Percentiles rank a stretch among this genome's conserved stretches.
These are phyloP conservation scores for Apiospora koreana DNA, from an alignment of 2,329 filamentous ascomycete genomes.

Conservation along the genomic window DNA sequence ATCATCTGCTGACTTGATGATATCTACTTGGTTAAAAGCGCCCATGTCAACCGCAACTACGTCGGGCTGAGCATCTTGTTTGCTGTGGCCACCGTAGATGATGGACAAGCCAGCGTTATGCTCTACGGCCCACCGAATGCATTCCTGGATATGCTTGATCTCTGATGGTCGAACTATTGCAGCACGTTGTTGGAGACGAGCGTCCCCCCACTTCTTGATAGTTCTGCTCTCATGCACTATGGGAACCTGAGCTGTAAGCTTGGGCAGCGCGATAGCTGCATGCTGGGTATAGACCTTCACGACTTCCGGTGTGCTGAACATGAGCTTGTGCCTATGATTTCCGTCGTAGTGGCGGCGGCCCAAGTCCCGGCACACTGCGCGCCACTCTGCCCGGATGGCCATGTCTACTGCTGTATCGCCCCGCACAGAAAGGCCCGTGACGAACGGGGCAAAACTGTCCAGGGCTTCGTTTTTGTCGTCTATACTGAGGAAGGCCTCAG, in stretches of 20 bases:
- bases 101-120: constrained; percentile 48
- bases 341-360: constrained; percentile 35
- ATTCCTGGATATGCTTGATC: constrained; percentile 53
- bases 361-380: constrained; percentile 51
- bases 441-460: constrained; percentile 53
- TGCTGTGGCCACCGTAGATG: constrained; percentile 60
- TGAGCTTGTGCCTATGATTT: constrained; percentile 37
- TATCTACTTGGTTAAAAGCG: constrained; percentile 51
- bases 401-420: constrained; percentile 30
- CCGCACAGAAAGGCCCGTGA: constrained; percentile 43
- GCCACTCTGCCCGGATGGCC: constrained; percentile 44
- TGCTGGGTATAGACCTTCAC: constrained; percentile 10
- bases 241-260: not conserved
- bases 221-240: not conserved
- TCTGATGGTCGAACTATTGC: constrained; percentile 46
- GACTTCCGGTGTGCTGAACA: constrained; percentile 47
- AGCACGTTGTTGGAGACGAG: constrained; percentile 44
- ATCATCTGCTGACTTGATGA: constrained; percentile 33
- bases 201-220: constrained; percentile 36
- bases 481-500: constrained; percentile 44
- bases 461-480: constrained; percentile 45
- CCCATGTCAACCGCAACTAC: constrained; percentile 61
- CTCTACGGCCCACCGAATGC: constrained; percentile 57
- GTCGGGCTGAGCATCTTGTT: constrained; percentile 54
- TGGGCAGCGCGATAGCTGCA: not conserved